Percentiles rank a stretch among this genome's conserved stretches.
Conservation (phyloP, 805 yeast species). For the Barnettozyma pratensis region DNA sequence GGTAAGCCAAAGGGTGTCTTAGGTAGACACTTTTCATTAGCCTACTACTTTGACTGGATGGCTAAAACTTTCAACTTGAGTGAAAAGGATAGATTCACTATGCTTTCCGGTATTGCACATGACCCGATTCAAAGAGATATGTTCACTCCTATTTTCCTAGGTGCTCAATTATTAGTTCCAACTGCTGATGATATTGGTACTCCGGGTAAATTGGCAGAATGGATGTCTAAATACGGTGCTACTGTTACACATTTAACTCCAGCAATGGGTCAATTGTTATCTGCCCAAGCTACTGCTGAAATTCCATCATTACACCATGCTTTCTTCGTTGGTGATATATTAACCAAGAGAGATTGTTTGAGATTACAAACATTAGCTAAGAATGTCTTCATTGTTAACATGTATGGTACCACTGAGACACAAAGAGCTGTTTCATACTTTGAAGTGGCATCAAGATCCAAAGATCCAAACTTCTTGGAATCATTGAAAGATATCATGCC, state of each 20-base stretch:
- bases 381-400: conserved; percentile 86
- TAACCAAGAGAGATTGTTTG: conserved; percentile 95
- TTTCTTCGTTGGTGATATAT: conserved; percentile 95
- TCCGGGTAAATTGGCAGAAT: conserved; percentile 94
- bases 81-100: conserved; percentile 83
- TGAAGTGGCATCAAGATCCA: conserved; percentile 70
- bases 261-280: conserved; percentile 96
- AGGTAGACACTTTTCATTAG: conserved; percentile 95
- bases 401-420: conserved; percentile 99
- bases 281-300: conserved; percentile 90
- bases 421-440: conserved; percentile 96
- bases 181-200: conserved; percentile 98
- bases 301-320: conserved; percentile 90
- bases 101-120: conserved; percentile 98
- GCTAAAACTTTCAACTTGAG: conserved; percentile 73
- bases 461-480: conserved; percentile 70
- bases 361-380: conserved; percentile 88
- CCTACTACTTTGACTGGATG: conserved; percentile 99
- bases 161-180: conserved; percentile 90
- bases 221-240: conserved; percentile 91
- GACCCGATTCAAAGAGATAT: conserved; percentile 99
- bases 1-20: conserved; percentile 98
- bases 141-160: conserved; percentile 95
- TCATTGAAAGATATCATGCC: conserved; percentile 94
- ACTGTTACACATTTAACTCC: conserved; percentile 98